Evolutionary conservation across 306 rosid genomes (phyloP).

Genomic region (Elaeagnus macrophylla): DNA sequence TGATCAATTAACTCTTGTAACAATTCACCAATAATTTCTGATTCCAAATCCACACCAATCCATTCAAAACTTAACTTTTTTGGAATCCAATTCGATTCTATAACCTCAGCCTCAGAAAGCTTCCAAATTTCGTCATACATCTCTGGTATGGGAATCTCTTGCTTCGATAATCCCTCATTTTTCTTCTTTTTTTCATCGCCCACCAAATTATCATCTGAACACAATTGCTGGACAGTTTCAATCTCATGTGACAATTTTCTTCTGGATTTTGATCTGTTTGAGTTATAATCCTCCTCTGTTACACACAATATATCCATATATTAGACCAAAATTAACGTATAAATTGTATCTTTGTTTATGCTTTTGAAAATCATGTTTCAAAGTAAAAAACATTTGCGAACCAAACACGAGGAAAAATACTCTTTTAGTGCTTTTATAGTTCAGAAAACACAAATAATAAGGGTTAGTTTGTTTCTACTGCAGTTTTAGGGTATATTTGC

Average conservation of each 20-base stretch:
- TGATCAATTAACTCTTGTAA: slow-evolving; percentile 56
- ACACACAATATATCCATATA: not conserved
- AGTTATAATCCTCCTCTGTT: slow-evolving; percentile 29
- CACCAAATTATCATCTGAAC: slow-evolving; percentile 24
- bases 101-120: slow-evolving; percentile 45
- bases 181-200: slow-evolving; percentile 26
- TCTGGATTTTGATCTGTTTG: slow-evolving; percentile 29
- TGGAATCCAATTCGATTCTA: slow-evolving; percentile 29
- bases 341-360: too few relatives aligned
- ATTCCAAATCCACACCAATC: slow-evolving; percentile 47
- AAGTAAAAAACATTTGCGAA: too few relatives aligned
- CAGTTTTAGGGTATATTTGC: too few relatives aligned
- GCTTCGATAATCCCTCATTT: slow-evolving; percentile 28
- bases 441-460: too few relatives aligned
- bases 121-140: slow-evolving; percentile 40
- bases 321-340: too few relatives aligned
- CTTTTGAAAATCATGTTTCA: too few relatives aligned
- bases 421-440: too few relatives aligned
- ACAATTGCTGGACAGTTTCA: slow-evolving; percentile 24
- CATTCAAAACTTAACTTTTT: slow-evolving; percentile 21
- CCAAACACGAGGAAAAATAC: too few relatives aligned
- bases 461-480: too few relatives aligned
- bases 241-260: slow-evolving; percentile 51
- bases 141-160: slow-evolving; percentile 18
- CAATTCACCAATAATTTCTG: slow-evolving; percentile 38